Evolutionary conservation across 129 eudicot genomes (phyloP).

Genomic region (Flaveria robusta): DNA sequence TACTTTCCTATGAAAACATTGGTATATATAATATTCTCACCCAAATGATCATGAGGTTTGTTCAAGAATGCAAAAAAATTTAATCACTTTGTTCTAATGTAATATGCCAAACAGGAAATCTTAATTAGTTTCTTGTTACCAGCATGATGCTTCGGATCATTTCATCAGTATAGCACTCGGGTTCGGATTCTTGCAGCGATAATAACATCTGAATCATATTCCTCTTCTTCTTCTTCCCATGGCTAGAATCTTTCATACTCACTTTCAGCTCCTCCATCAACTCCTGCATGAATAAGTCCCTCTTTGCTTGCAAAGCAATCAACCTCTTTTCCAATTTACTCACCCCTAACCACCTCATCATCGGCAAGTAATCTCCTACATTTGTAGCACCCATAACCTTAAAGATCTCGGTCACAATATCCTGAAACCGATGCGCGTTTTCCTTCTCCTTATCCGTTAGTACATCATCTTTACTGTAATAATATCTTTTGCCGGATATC

Average conservation of each 20-base stretch:
- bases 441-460: constrained; percentile 27
- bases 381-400: constrained; percentile 14
- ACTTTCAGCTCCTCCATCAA: background rate
- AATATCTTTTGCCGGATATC: constrained; percentile 57
- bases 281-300: background rate
- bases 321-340: background rate
- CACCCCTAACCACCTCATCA: constrained; percentile 21
- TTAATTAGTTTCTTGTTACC: background rate
- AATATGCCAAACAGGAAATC: background rate
- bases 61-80: too few relatives aligned
- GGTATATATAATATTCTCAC: too few relatives aligned
- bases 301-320: background rate
- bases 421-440: constrained; percentile 46
- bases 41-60: too few relatives aligned
- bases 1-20: too few relatives aligned
- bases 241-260: background rate
- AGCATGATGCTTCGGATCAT: constrained; percentile 19
- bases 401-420: constrained; percentile 38
- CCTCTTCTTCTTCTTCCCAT: constrained; percentile 16
- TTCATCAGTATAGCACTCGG: constrained; percentile 27
- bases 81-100: too few relatives aligned
- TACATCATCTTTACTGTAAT: constrained; percentile 45
- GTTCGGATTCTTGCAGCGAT: constrained; percentile 24
- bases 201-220: constrained; percentile 25
- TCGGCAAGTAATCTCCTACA: constrained; percentile 47